Base-by-base conservation (phyloP, 1,284 basidiomycete genomes). In the Sparassis latifolia region DNA sequence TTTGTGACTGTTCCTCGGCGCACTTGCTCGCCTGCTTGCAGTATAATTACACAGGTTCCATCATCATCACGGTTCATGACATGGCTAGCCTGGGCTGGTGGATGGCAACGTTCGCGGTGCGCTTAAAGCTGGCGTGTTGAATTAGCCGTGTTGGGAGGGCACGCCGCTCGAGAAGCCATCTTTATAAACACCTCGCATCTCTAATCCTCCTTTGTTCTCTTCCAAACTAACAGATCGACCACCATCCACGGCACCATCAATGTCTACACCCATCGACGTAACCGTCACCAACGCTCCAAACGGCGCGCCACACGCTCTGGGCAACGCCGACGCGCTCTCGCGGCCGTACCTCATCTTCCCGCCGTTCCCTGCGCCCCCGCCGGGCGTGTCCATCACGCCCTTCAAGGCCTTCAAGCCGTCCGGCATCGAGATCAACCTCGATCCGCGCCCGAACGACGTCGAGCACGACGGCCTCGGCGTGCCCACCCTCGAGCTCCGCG, bases 381-480 rank as follows among this genome's bases (percentile, higher is more conserved):
- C 64, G 0, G 80, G 79, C n/a, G 73, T 76, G 45, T 65, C 62
- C 3, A 74, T 88, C 62, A 68, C 77, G 49, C 72, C 82, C 0
- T 88, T 85, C 72, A 73, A 68, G 40, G 58, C 72, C 27, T 88
- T 81, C 69, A 76, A 74, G 58, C 76, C 83, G n/a, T 66, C 62
- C 37, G 86, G 85, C 2, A 82, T 87, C 50, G 71, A 69, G 33
- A 64, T 78, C 49, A 57, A 58, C 20, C 48, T 57, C 33, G 66
- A 68, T 10, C 61, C 63, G 6, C 64, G 56, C 2, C 62, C 64
- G 6, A 68, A 72, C 12, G 69, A 72, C n/a, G 71, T 71, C 5
- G 81, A 83, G 58, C 54, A 72, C 49, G 87, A 89, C 58, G 82
- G 76, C 0, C 66, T 76, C 10, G 83, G 82, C 5, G 78, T 86